A percentile compares a stretch with the other conserved stretches of the same genome.
phyloP scores from a whole-genome alignment of 805 yeast species.

The Lachancea meyersii region DNA sequence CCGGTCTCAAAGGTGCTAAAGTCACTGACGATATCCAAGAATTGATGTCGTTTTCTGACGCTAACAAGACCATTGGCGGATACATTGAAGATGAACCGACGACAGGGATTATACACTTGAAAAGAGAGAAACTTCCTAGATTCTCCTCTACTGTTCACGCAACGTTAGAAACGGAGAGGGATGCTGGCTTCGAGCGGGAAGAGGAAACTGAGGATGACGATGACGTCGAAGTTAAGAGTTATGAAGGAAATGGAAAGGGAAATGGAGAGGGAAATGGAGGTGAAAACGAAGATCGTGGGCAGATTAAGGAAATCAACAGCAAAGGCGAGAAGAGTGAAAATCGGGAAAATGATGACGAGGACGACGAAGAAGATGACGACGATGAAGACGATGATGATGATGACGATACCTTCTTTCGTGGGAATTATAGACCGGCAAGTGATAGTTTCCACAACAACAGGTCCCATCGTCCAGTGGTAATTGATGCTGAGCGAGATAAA shows the following conservation, averaged over 20 bases:
- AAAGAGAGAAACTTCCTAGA: conserved; percentile 4
- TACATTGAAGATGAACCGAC: conserved; percentile 5
- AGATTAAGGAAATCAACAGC: neutral
- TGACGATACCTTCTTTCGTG: conserved; percentile 10
- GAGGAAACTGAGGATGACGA: conserved; percentile 1
- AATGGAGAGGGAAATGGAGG: neutral
- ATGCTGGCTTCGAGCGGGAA: neutral
- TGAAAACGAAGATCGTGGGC: neutral
- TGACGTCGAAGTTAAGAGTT: neutral
- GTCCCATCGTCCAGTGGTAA: neutral
- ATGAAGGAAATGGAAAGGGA: neutral
- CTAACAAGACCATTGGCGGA: conserved; percentile 11
- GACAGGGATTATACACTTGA: neutral
- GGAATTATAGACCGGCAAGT: conserved; percentile 5
- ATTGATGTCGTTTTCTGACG: conserved; percentile 8
- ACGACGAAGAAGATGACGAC: neutral
- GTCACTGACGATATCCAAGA: conserved; percentile 9
- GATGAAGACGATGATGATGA: conserved; percentile 6
- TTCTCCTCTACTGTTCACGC: conserved; percentile 8
- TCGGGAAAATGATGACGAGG: neutral
- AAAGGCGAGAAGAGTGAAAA: neutral
- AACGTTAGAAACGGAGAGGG: neutral
- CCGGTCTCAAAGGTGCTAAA: conserved; percentile 7
- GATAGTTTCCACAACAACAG: neutral
- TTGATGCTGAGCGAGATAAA: neutral